A percentile compares a stretch with the other conserved stretches of the same genome.
phyloP scores from a whole-genome alignment of 495 filamentous ascomycete genomes.

The Penicilliopsis zonata region DNA sequence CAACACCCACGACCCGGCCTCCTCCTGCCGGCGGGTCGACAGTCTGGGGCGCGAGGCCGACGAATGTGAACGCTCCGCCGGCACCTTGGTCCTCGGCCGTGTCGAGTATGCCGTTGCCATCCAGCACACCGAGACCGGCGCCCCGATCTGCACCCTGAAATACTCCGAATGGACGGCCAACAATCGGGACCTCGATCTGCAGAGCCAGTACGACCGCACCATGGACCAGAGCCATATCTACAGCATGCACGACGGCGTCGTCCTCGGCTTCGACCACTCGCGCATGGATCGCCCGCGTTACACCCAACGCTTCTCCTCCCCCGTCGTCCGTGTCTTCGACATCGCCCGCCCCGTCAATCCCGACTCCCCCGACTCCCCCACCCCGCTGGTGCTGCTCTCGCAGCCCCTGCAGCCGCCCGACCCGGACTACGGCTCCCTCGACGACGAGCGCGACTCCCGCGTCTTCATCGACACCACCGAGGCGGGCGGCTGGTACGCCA shows the following conservation, averaged over 20 bases:
- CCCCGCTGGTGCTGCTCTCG: constrained; percentile 64
- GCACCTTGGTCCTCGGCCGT: constrained; percentile 65
- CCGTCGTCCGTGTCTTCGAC: constrained; percentile 86
- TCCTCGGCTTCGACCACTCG: constrained; percentile 67
- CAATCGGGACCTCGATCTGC: constrained; percentile 78
- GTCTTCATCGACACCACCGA: constrained; percentile 84
- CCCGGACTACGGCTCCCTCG: constrained; percentile 40
- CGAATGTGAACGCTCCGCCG: constrained; percentile 59
- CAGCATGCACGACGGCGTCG: constrained; percentile 72
- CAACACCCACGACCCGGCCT: too few relatives aligned
- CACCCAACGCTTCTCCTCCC: constrained; percentile 60
- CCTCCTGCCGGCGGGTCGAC: constrained; percentile 41
- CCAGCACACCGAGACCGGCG: constrained; percentile 59
- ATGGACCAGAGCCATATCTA: constrained; percentile 87
- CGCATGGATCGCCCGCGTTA: constrained; percentile 43
- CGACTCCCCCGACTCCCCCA: constrained; percentile 42
- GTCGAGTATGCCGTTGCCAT: constrained; percentile 85
- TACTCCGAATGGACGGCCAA: constrained; percentile 96
- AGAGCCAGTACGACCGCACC: constrained; percentile 62
- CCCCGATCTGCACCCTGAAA: constrained; percentile 75
- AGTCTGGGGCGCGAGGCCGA: constrained; percentile 51
- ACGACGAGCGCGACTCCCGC: constrained; percentile 46
- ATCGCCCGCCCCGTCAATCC: constrained; percentile 58
- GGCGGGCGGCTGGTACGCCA: constrained; percentile 81
- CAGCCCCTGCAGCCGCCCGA: constrained; percentile 65